Conservation (phyloP, 495 filamentous ascomycete genomes). For the Podospora fimiseda region DNA sequence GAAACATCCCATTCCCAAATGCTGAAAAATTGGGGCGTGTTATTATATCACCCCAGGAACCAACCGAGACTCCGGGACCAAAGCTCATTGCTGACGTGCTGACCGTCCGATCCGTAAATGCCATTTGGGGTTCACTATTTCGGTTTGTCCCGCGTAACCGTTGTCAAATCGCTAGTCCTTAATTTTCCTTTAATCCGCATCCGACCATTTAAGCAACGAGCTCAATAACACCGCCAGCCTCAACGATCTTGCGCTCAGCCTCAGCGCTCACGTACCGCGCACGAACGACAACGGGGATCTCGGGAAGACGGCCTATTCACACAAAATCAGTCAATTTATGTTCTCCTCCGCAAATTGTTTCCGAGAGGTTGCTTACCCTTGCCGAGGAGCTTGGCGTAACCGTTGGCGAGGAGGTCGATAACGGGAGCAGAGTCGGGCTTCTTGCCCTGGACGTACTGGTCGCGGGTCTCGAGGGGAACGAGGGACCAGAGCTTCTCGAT, state of each 20-base stretch:
- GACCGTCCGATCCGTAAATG: constrained; percentile 23
- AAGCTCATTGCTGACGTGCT: constrained; percentile 21
- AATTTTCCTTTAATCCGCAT: constrained; percentile 21
- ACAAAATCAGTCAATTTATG: not conserved
- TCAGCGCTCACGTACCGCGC: constrained; percentile 31
- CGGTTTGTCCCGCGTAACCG: constrained; percentile 28
- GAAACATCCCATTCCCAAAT: constrained; percentile 33
- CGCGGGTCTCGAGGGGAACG: constrained; percentile 29
- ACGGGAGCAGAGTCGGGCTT: constrained; percentile 30
- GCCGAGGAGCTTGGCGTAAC: constrained; percentile 33
- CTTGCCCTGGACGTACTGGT: constrained; percentile 28
- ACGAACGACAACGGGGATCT: constrained; percentile 30
- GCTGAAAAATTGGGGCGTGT: constrained; percentile 24
- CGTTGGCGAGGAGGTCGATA: constrained; percentile 32
- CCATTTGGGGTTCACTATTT: constrained; percentile 20
- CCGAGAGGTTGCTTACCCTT: constrained; percentile 22
- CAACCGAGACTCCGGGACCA: constrained; percentile 31
- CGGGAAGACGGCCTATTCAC: constrained; percentile 26
- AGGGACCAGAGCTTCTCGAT: constrained; percentile 35
- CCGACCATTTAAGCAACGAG: constrained; percentile 27
- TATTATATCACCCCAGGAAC: constrained; percentile 23
- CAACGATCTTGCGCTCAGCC: constrained; percentile 32
- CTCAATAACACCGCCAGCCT: constrained; percentile 32
- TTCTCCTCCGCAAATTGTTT: not conserved
- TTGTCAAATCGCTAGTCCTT: constrained; percentile 31